Base-by-base conservation (phyloP, 2,329 filamentous ascomycete genomes). In the Cryoendolithus antarcticus region DNA sequence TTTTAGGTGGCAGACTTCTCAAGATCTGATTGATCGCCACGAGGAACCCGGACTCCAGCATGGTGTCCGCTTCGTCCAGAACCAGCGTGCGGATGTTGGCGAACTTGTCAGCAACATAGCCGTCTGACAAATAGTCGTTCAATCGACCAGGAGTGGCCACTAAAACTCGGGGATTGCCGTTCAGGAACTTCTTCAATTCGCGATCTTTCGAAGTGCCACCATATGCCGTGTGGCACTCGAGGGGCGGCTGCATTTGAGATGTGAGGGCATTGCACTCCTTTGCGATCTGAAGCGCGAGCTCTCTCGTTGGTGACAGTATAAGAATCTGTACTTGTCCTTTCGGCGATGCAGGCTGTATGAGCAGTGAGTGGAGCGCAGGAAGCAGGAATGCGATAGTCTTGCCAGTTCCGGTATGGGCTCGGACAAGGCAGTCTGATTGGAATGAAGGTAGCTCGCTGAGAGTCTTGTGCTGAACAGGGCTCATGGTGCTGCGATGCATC, bases 301-400 rank as follows among this genome's bases (percentile, higher is more conserved):
- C 74, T 45, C 74, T 69, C 38, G 82, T 89, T 1, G 91, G 91
- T 10, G 75, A 80, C n/a, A 96, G 72, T 38, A 96, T 71, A 21
- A 96, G 67, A 1, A 96, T 82, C 9, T 95, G 64, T 6, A 91
- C 89, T 64, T 96, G 86, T 6, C 86, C 89, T 31, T 75, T 74
- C 2, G 48, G 48, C 0, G 86, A 84, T 2, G 86, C 80, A 33
- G 75, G 70, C 7, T 83, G 85, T 1, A 80, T 79, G 7, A 94
- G 66, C n/a, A 96, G 65, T 56, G 83, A 82, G 46, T 88, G 93
- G 32, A 96, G 56, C 35, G 93, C 84, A 0, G 91, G 91, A 38
- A 95, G 76, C 6, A 98, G 63, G 55, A 91, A 96, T 0, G 89
- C 88, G 0, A 84, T 86, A 0, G 91, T 98, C 68, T 98, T 98